Percentiles rank a stretch among this genome's conserved stretches.
Conservation (phyloP, 495 filamentous ascomycete genomes). For the Penicillium lividum region DNA sequence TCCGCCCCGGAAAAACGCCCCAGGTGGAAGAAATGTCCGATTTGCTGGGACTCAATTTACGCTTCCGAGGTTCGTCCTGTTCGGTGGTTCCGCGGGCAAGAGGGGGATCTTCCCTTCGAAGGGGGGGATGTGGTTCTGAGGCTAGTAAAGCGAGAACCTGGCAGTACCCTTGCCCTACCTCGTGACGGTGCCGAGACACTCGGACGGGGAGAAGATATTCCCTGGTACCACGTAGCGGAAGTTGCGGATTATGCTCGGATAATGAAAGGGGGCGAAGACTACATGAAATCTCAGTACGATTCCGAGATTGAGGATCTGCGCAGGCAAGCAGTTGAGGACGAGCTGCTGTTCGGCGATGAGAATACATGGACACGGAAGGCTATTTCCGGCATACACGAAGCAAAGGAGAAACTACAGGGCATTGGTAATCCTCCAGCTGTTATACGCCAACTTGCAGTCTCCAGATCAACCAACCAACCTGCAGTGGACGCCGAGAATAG, state of each 20-base stretch:
- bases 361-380: constrained; percentile 89
- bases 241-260: constrained; percentile 93
- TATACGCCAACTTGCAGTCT: constrained; percentile 50
- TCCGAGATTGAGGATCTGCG: constrained; percentile 73
- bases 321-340: constrained; percentile 80
- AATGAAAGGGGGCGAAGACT: constrained; percentile 90
- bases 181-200: constrained; percentile 76
- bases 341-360: constrained; percentile 91
- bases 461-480: constrained; percentile 46
- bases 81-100: constrained; percentile 87
- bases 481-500: constrained; percentile 26
- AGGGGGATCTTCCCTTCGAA: constrained; percentile 72
- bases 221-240: constrained; percentile 92
- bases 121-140: constrained; percentile 88
- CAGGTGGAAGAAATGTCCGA: constrained; percentile 93
- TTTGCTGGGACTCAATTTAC: constrained; percentile 90
- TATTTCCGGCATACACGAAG: constrained; percentile 64
- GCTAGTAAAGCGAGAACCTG: constrained; percentile 73
- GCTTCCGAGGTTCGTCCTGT: constrained; percentile 87
- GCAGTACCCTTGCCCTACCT: constrained; percentile 83
- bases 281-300: constrained; percentile 79
- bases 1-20: constrained; percentile 66
- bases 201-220: constrained; percentile 69
- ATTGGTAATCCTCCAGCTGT: constrained; percentile 69
- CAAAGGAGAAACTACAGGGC: constrained; percentile 69